These are phyloP conservation scores for Melanopsichium pennsylvanicum DNA, from an alignment of 1,284 basidiomycete genomes.

Conservation along the genomic window DNA sequence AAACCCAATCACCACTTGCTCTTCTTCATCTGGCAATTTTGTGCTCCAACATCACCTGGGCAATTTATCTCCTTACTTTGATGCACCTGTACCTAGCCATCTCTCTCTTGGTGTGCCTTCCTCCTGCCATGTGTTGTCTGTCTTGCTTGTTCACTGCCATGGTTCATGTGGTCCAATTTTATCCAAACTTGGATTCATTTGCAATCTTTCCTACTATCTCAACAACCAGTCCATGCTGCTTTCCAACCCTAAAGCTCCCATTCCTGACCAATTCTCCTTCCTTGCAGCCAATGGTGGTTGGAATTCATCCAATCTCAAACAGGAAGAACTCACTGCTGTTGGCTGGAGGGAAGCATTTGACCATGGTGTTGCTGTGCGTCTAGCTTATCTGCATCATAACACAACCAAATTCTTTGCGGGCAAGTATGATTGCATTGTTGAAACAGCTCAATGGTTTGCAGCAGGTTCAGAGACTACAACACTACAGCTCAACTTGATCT, in stretches of 20 bases:
- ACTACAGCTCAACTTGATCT: slow-evolving; percentile 66
- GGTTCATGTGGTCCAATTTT: slow-evolving; percentile 66
- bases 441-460: slow-evolving; percentile 69
- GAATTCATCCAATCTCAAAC: slow-evolving; percentile 62
- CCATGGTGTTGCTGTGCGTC: slow-evolving; percentile 68
- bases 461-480: slow-evolving; percentile 66
- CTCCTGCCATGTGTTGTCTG: slow-evolving; percentile 69
- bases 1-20: neutral
- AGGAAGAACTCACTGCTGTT: slow-evolving; percentile 68
- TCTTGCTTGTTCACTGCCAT: slow-evolving; percentile 67
- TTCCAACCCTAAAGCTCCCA: slow-evolving; percentile 60
- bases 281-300: slow-evolving; percentile 67
- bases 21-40: neutral
- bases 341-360: slow-evolving; percentile 69
- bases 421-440: slow-evolving; percentile 68
- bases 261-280: slow-evolving; percentile 67
- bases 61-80: slow-evolving; percentile 66
- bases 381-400: slow-evolving; percentile 67
- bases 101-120: slow-evolving; percentile 66
- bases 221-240: slow-evolving; percentile 65
- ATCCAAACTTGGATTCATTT: slow-evolving; percentile 18
- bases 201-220: slow-evolving; percentile 38
- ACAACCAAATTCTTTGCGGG: slow-evolving; percentile 68
- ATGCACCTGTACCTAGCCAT: slow-evolving; percentile 65
- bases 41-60: slow-evolving; percentile 20